Conservation (phyloP, 441 rosid species). For the Pelargonium fulgidum region DNA sequence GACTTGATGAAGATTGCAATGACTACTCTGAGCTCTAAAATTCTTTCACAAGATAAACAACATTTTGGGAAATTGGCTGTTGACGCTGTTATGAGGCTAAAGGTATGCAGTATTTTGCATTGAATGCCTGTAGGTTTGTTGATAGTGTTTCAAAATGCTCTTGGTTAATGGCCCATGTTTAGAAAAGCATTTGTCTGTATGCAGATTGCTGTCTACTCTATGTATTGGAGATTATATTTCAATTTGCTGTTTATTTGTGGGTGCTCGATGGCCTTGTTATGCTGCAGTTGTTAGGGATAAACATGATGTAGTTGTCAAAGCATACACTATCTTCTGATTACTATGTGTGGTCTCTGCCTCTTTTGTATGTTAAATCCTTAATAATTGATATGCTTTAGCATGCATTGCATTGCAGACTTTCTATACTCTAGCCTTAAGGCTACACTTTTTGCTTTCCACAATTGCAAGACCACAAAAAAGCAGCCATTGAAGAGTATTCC, state of each 20-base stretch:
- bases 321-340: no score
- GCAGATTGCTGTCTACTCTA: background rate
- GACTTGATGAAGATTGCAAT: conserved; percentile 90
- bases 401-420: no score
- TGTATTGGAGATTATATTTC: background rate
- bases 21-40: conserved; percentile 90
- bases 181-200: background rate
- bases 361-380: no score
- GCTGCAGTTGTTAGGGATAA: background rate
- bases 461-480: no score
- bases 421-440: no score
- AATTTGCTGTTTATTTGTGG: background rate
- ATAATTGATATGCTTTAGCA: no score
- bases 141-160: background rate
- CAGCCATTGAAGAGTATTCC: no score
- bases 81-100: conserved; percentile 90
- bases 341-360: no score
- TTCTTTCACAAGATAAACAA: conserved; percentile 85
- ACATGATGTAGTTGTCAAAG: background rate
- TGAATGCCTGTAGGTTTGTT: background rate
- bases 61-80: conserved; percentile 87
- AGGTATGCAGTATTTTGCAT: conserved; percentile 36
- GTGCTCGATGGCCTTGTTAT: background rate
- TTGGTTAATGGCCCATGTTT: background rate
- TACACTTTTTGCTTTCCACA: no score